Conservation (phyloP, 2,329 filamentous ascomycete species). For the Ophiostoma sp. region DNA sequence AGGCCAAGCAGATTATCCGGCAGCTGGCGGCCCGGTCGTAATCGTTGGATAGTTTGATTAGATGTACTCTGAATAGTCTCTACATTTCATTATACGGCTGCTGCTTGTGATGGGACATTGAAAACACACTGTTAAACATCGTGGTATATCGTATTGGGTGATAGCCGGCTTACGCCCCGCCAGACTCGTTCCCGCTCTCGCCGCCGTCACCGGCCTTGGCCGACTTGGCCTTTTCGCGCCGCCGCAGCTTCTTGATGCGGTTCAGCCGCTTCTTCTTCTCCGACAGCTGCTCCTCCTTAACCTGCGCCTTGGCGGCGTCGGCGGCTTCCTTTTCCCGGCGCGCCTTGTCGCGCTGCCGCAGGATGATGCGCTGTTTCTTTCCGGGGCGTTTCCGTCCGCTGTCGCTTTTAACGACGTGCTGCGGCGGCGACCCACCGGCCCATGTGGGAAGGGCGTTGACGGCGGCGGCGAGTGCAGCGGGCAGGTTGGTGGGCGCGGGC, state of each 20-base stretch:
- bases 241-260: constrained; percentile 54
- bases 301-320: constrained; percentile 37
- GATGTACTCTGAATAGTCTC: no score
- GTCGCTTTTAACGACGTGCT: no score
- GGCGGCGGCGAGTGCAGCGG: constrained; percentile 2
- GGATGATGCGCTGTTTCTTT: constrained; percentile 54
- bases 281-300: constrained; percentile 52
- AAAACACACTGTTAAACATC: background rate
- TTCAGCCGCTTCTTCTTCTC: constrained; percentile 61
- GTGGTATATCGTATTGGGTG: background rate
- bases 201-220: constrained; percentile 1
- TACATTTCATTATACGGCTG: no score
- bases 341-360: constrained; percentile 43
- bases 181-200: background rate
- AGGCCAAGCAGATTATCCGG: constrained; percentile 13
- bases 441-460: constrained; percentile 23
- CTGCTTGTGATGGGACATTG: no score
- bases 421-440: constrained; percentile 15
- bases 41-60: background rate
- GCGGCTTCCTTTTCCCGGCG: constrained; percentile 41
- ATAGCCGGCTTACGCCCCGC: background rate
- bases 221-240: constrained; percentile 51
- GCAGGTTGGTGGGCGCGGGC: background rate
- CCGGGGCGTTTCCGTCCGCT: constrained; percentile 42
- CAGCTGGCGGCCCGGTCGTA: background rate